These are phyloP conservation scores for Debaryomyces udenii DNA, from an alignment of 1,139 yeast genomes.

Conservation along the genomic window DNA sequence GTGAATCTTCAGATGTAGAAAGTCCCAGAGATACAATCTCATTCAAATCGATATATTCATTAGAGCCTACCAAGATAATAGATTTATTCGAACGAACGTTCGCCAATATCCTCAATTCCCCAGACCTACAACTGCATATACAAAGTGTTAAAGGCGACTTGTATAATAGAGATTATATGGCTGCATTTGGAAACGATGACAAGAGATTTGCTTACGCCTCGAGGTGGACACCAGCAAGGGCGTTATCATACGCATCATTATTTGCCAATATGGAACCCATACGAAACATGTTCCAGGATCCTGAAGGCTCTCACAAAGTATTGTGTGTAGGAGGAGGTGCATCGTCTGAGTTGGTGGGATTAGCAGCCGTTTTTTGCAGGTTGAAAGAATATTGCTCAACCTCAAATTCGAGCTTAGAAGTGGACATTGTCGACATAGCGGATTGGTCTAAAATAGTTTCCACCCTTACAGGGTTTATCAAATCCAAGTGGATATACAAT, in stretches of 20 bases:
- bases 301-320: conserved; percentile 37
- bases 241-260: conserved; percentile 71
- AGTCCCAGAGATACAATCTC: conserved; percentile 32
- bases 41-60: conserved; percentile 30
- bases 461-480: conserved; percentile 45
- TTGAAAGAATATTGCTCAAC: conserved; percentile 43
- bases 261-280: conserved; percentile 55
- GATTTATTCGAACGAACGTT: conserved; percentile 54
- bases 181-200: conserved; percentile 66
- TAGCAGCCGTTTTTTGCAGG: conserved; percentile 61
- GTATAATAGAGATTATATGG: conserved; percentile 66
- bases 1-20: conserved; percentile 8
- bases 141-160: conserved; percentile 73
- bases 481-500: conserved; percentile 55
- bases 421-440: conserved; percentile 73
- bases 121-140: conserved; percentile 46
- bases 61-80: conserved; percentile 45
- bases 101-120: conserved; percentile 47
- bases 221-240: conserved; percentile 85
- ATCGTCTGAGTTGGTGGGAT: conserved; percentile 76
- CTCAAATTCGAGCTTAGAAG: conserved; percentile 37
- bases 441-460: conserved; percentile 66
- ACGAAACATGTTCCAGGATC: conserved; percentile 36
- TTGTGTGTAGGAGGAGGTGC: conserved; percentile 89
- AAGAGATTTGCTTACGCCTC: conserved; percentile 78